phyloP scores from a whole-genome alignment of 2,329 filamentous ascomycete genomes.

The Corinectria fuckeliana region DNA sequence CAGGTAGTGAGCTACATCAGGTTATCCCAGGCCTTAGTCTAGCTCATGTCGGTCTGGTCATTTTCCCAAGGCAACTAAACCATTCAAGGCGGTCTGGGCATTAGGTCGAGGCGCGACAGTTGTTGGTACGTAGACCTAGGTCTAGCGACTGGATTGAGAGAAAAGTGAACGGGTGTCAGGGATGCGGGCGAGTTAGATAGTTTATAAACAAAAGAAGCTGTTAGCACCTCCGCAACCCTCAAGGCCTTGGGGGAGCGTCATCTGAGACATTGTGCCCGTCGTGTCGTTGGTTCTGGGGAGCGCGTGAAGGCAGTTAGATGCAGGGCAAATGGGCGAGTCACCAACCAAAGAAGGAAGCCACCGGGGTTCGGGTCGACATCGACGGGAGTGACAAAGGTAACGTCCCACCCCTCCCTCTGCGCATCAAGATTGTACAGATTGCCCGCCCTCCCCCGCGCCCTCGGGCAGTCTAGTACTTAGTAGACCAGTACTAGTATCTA shows the following conservation, averaged over 20 bases:
- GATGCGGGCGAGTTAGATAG: slow-evolving; percentile 5
- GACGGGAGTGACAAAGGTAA: slow-evolving; percentile 10
- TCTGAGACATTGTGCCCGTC: slow-evolving; percentile 11
- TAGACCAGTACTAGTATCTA: not conserved
- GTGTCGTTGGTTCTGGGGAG: not conserved
- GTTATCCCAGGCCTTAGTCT: slow-evolving; percentile 11
- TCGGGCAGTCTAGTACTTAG: not conserved
- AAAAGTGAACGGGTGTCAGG: not conserved
- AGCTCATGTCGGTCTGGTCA: slow-evolving; percentile 1
- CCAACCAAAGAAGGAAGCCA: not conserved
- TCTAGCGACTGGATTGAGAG: not conserved
- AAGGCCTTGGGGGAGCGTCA: not conserved
- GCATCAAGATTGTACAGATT: slow-evolving; percentile 11
- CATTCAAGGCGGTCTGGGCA: not conserved
- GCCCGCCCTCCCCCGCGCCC: not conserved
- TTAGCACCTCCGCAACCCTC: not conserved
- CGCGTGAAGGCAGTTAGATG: not conserved
- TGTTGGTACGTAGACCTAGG: no score
- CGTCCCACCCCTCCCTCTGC: slow-evolving; percentile 1
- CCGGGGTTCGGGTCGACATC: slow-evolving; percentile 1
- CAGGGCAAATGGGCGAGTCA: not conserved
- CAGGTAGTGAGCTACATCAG: slow-evolving; percentile 11
- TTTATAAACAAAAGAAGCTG: slow-evolving; percentile 5
- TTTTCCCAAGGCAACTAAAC: not conserved
- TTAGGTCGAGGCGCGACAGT: not conserved